Evolutionary conservation across 2,329 filamentous ascomycete genomes (phyloP).

Genomic region (Ophiostoma triangulosporum): DNA sequence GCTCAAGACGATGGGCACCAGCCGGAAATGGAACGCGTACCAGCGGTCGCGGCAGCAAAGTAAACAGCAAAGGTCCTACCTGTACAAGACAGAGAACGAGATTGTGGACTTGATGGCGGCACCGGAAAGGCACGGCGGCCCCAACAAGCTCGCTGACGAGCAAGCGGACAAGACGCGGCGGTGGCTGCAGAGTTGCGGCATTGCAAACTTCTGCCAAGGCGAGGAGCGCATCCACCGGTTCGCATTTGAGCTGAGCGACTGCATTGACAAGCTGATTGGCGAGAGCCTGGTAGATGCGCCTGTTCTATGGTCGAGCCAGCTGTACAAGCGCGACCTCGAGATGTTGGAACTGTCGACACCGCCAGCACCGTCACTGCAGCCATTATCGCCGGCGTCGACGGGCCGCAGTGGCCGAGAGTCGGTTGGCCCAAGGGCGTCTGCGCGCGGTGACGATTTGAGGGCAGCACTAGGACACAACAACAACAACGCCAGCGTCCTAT

Average conservation of each 20-base stretch:
- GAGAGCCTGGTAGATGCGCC: conserved; percentile 75
- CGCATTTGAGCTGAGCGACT: conserved; percentile 77
- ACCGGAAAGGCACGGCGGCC: conserved; percentile 68
- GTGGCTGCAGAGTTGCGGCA: conserved; percentile 69
- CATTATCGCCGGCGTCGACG: neutral
- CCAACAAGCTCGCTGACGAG: conserved; percentile 91
- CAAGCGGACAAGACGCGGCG: conserved; percentile 73
- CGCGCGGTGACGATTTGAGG: conserved; percentile 33
- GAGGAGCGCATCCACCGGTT: conserved; percentile 93
- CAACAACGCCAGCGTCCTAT: conserved; percentile 51
- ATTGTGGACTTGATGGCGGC: conserved; percentile 80
- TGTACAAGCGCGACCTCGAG: conserved; percentile 67
- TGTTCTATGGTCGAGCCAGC: conserved; percentile 81
- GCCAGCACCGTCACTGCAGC: conserved; percentile 29
- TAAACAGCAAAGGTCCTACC: conserved; percentile 41
- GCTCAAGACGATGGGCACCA: conserved; percentile 75
- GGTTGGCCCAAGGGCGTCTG: conserved; percentile 8
- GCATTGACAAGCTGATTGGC: conserved; percentile 72
- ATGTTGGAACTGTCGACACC: conserved; percentile 37
- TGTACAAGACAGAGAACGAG: conserved; percentile 72
- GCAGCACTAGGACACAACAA: conserved; percentile 38
- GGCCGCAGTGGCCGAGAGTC: neutral
- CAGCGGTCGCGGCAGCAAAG: conserved; percentile 33
- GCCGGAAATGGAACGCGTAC: conserved; percentile 29
- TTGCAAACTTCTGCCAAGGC: conserved; percentile 88